Evolutionary conservation across 2,329 filamentous ascomycete species (phyloP), one percentile per base, ranked within the genome.

Genomic region (Curvularia verruculosa): DNA sequence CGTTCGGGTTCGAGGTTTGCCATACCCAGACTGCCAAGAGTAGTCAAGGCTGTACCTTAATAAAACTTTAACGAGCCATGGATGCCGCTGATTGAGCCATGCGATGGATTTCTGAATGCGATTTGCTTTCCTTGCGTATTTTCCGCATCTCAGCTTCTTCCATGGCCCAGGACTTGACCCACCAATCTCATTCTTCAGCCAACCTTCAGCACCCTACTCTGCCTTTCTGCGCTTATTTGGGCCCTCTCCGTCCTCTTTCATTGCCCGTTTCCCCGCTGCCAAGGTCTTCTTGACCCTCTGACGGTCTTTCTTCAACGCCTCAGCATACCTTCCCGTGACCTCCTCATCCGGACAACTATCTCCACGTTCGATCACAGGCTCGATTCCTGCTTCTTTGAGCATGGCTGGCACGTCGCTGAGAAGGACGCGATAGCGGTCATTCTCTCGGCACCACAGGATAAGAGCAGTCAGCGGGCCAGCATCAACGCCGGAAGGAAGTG

Each of bases 391-490:
- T 26, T 56, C 54, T 0, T 54, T 26, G 0, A 69, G 24, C 5
- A 67, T 23, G 1, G 0, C 29, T 0, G 64, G 52, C 0, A 64
- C 58, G 0, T 68, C 55, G 23, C 59, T 62, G 0, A 69, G 51
- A 46, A 68, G 39, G 1, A 31, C 19, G 1, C 39, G 24, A 34
- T 61, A 52, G 0, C 49, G 36, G 0, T 24, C 29, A 0, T 65
- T 36, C 2, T 60, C 36, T 7, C 51, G 46, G 12, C 56, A 63
- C 61, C 60, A 65, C 4, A 40, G 24, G 10, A 69, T 67, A 0
- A 67, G 19, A 0, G 39, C 34, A 0, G 66, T 68, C 19, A 68
- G 29, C 1, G 66, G 65, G 0, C 66, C 65, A 1, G 65, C 65
- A 44, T 69, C 64, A 0, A 21, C 1, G 3, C 62, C 65, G 1